Evolutionary conservation across 257 asterid genomes (phyloP), one percentile per base, ranked within the genome.

Genomic region (Verbena officinalis): DNA sequence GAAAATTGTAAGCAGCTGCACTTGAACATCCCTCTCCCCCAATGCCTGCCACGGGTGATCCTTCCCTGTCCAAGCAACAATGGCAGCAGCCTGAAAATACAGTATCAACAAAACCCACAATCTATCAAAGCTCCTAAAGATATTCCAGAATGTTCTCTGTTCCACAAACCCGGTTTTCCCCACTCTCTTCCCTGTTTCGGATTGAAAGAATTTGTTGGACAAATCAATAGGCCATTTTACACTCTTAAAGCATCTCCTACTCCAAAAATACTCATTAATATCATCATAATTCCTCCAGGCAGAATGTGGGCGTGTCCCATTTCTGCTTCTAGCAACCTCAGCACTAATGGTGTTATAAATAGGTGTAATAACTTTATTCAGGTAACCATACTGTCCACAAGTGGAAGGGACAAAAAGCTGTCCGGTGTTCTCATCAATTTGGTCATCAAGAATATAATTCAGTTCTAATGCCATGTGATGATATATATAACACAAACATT

Each of bases 281-380:
- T 89, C 98, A 80, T 92, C 98, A 78, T 89, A 92, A 63, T 92
- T 92, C 73, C 98, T 82, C 98, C 98, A 92, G 36, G 98, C 98
- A 3, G 98, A 83, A 80, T 89, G 97, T 1, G 98, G 98, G 15
- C 96, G 96, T 16, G 95, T 89, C 69, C 98, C 97, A 51, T 78
- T 80, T 70, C 97, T 80, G 73, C 98, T 92, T 77, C 96, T 82
- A 46, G 66, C 86, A n/a, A 84, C 96, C 82, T 92, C 98, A 4
- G 88, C 84, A 72, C 75, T 83, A 65, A 92, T 76, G 21, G 77
- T 76, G 9, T 38, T 58, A 56, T 87, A 92, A 67, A 92, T 68
- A 4, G 96, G 98, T 3, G 85, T 87, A 31, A 92, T 77, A 40
- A 85, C 89, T 22, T 70, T 36, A 67, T 79, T 68, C 71, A 89